Base-by-base conservation (phyloP, 2,329 filamentous ascomycete genomes). In the Escovopsis weberi region DNA sequence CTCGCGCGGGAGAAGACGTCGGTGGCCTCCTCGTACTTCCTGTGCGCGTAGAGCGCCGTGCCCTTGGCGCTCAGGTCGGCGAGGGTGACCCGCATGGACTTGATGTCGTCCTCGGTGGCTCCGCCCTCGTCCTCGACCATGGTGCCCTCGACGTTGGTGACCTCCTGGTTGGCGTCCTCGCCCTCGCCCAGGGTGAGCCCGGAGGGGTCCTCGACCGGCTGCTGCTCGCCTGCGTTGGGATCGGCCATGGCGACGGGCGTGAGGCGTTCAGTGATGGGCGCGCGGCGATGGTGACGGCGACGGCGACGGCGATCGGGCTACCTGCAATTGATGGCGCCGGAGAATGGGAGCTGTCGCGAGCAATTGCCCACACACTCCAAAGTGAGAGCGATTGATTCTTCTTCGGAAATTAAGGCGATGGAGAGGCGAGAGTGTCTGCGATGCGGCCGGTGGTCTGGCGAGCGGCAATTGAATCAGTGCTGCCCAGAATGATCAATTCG, bases 1-100 rank as follows among this genome's bases (percentile, higher is more conserved):
- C 85, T 85, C 30, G 91, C 91, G 55, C 81, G 77, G 37, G 87
- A 88, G 66, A 88, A 96, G 48, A 88, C 69, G 56, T 96, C 89
- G 44, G 86, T 78, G 9, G 91, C 87, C 39, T 81, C 80, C 42
- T 82, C 76, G 62, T 87, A 94, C 60, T 93, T 84, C 66, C 89
- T 94, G 57, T 88, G 80, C 19, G 82, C 80, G 65, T 94, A 96
- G 53, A 94, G 78, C 15, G 86, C 78, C 18, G 84, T 80, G 35
- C 85, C 91, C 58, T 82, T 82, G 47, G 83, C 82, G 55, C 77
- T 81, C 50, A 95, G 72, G 57, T 93, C 82, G 47, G 80, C 77
- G 38, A 94, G 73, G 34, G 78, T 80, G 45, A 82, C 76, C 58
- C 71, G 77, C 55, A 64, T 64, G 23, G 68, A 71, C 45, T 68